Evolutionary conservation across 805 yeast genomes (phyloP), one percentile per base, ranked within the genome.

Genomic region (Candida multigemmis): DNA sequence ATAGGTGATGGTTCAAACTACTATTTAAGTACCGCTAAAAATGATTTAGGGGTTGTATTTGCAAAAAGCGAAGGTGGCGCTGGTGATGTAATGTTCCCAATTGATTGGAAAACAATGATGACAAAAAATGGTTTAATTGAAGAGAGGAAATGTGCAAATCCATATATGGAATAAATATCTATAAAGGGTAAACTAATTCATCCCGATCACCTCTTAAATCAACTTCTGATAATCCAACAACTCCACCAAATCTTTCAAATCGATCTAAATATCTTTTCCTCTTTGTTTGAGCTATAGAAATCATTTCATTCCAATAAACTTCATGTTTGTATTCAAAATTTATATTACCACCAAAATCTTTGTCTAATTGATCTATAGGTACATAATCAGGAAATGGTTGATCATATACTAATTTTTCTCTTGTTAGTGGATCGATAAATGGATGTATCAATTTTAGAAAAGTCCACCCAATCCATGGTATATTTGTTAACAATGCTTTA

Each of bases 61-160:
- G 96, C 97, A 4, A 74, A 68, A 34, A 69, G 78, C 22, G 71
- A 68, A 35, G 78, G 77, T 11, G 74, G 75, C 3, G 60, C 68
- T 7, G 95, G 95, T 2, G 75, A 72, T 19, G 54, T 75, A 30
- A 74, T 91, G 84, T 79, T 77, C 41, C 93, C 98, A 2, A 55
- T 85, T 22, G 97, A 91, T 53, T 91, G 97, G 96, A 87, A 85
- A 54, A 81, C 85, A 8, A 91, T 93, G 97, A 67, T 79, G 17
- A 77, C 85, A 2, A 59, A 53, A 14, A 74, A 87, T 2, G 96
- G 96, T 2, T 69, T 66, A 7, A 53, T 73, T 8, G 96, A 86
- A 42, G 61, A 63, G 40, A 68, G 98, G 33, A 91, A 91, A 52
- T 84, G 94, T 56, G 98, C 98, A 3, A 86, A 84, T 48, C 94